Evolutionary conservation across 2,329 filamentous ascomycete species (phyloP).

Genomic region (Orbilia ellipsospora): DNA sequence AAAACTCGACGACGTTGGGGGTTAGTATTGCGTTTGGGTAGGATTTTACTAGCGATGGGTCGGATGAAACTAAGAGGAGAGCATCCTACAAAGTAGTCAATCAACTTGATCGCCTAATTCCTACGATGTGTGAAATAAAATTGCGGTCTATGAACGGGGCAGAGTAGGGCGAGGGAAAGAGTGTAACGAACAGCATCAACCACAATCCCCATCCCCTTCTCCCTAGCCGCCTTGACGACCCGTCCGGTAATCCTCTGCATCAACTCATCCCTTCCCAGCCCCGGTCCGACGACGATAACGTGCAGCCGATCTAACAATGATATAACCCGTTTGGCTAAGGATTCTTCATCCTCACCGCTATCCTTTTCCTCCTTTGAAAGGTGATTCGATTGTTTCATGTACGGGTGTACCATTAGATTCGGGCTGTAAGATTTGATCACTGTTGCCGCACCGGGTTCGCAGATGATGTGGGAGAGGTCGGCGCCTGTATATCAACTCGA

Average conservation of each 20-base stretch:
- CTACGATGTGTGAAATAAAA: slow-evolving; percentile 3
- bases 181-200: slow-evolving; percentile 73
- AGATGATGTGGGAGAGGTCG: slow-evolving; percentile 85
- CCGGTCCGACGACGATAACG: slow-evolving; percentile 91
- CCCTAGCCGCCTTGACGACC: slow-evolving; percentile 81
- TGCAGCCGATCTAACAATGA: slow-evolving; percentile 87
- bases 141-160: not conserved
- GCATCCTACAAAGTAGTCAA: slow-evolving; percentile 70
- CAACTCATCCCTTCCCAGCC: slow-evolving; percentile 85
- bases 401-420: slow-evolving; percentile 97
- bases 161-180: not conserved
- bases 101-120: not conserved
- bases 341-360: slow-evolving; percentile 68
- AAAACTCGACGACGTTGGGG: slow-evolving; percentile 94
- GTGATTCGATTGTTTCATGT: slow-evolving; percentile 82
- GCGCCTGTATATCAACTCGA: slow-evolving; percentile 55
- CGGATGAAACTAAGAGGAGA: slow-evolving; percentile 78
- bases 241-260: slow-evolving; percentile 87
- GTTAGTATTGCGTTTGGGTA: slow-evolving; percentile 89
- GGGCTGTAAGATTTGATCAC: slow-evolving; percentile 99
- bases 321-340: slow-evolving; percentile 76
- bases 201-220: slow-evolving; percentile 79
- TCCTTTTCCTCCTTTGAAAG: slow-evolving; percentile 65
- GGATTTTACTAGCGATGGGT: slow-evolving; percentile 80
- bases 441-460: slow-evolving; percentile 82